Evolutionary conservation across 2,329 filamentous ascomycete species (phyloP), one percentile per base, ranked within the genome.

Genomic region (Hymenoscyphus occultus): DNA sequence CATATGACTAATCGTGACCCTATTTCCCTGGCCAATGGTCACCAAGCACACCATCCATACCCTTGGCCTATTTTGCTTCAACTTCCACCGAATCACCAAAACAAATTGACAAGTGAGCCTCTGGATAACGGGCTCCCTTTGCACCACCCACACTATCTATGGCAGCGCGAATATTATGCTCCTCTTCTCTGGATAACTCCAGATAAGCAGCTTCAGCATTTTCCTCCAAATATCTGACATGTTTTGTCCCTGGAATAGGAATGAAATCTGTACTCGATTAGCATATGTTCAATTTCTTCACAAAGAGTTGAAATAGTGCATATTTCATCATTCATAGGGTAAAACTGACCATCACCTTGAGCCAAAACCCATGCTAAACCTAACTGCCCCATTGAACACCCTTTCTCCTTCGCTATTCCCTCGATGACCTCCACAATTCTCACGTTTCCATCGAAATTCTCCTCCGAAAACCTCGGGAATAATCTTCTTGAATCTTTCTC

Each of bases 201-300:
- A 56, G 16, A 35, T 35, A n/a, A 39, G 48, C 16, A 0, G 70
- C 69, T 1, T 39, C 71, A 19, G 69, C 7, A 59, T 74, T 74
- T 57, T 73, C 71, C 54, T 81, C 77, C 54, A 84, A 65, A 51
- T 80, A 77, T 28, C 77, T 74, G 16, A 80, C 68, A 28, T 78
- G 79, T 65, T 82, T 84, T 0, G 83, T 84, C 7, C 84, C 84
- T 0, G 83, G 83, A 64, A 84, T 85, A 0, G 84, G 82, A 69
- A 81, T 81, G 61, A 84, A 77, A 69, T 84, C 81, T 28, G 12
- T 10, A n/a, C 19, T 48, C 5, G 1, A 19, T 48, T 48, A 48
- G 42, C 42, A 28, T 28, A 28, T 28, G 28, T 28, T 28, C 28
- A 28, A 3, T 28, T 19, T 5, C 42, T 45, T n/a, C 42, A 45